These are phyloP conservation scores for Starmerella vitae DNA, from an alignment of 805 yeast species.

Conservation along the genomic window DNA sequence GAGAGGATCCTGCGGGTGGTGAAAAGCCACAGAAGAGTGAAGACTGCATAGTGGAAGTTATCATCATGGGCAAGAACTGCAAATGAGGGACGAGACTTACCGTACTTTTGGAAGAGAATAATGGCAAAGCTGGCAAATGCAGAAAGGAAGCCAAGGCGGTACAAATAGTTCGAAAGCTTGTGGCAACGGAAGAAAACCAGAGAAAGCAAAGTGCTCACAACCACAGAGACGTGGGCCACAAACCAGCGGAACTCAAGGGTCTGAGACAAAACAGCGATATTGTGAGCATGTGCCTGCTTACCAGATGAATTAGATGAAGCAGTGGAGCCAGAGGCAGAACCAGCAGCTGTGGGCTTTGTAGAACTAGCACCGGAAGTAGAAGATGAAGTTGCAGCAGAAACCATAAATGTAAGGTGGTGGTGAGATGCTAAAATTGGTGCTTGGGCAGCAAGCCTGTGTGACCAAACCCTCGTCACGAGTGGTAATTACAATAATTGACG, in stretches of 20 bases:
- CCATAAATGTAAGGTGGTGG: not conserved
- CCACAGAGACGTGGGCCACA: slow-evolving; percentile 18
- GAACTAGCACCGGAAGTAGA: slow-evolving; percentile 3
- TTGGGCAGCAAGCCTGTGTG: too few species aligned
- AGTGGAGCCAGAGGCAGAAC: not conserved
- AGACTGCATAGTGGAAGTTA: slow-evolving; percentile 55
- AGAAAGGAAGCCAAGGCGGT: slow-evolving; percentile 47
- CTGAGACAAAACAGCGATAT: slow-evolving; percentile 15
- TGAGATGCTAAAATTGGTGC: not conserved
- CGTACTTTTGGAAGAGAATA: slow-evolving; percentile 49
- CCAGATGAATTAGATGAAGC: not conserved
- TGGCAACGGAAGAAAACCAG: slow-evolving; percentile 16
- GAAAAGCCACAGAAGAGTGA: slow-evolving; percentile 43
- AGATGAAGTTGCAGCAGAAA: not conserved
- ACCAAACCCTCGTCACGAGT: too few species aligned
- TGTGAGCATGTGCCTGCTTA: slow-evolving; percentile 3
- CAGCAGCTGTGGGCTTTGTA: slow-evolving; percentile 1
- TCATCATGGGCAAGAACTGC: slow-evolving; percentile 36
- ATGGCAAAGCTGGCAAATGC: slow-evolving; percentile 64
- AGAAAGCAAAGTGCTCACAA: slow-evolving; percentile 12
- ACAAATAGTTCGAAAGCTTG: slow-evolving; percentile 35
- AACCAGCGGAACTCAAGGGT: slow-evolving; percentile 25
- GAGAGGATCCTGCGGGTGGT: slow-evolving; percentile 51
- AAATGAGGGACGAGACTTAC: slow-evolving; percentile 17
- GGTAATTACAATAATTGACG: too few species aligned